These are phyloP conservation scores for Ogataea saltuana DNA, from an alignment of 805 yeast genomes.

Conservation along the genomic window DNA sequence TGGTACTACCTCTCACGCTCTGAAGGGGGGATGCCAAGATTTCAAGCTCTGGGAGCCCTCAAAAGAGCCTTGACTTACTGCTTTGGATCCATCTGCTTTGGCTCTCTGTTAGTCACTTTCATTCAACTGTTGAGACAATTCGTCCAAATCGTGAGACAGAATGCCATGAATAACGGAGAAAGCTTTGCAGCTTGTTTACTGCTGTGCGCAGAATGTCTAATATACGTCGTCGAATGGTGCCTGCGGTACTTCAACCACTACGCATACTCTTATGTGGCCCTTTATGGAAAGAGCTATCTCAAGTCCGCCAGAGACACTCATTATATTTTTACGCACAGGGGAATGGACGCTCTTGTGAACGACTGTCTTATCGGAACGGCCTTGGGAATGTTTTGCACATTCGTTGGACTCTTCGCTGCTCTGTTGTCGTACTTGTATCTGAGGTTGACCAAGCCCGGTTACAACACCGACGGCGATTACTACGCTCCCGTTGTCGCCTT, in stretches of 20 bases:
- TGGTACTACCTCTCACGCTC: conserved; percentile 76
- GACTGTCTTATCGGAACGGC: conserved; percentile 83
- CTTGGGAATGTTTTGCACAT: conserved; percentile 66
- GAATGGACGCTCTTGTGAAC: conserved; percentile 81
- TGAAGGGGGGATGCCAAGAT: conserved; percentile 62
- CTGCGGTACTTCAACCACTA: conserved; percentile 84
- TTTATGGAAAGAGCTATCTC: conserved; percentile 80
- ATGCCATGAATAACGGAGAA: conserved; percentile 27
- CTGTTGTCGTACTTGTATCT: conserved; percentile 55
- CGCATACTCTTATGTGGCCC: conserved; percentile 83
- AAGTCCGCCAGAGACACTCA: conserved; percentile 79
- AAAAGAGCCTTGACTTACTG: conserved; percentile 77
- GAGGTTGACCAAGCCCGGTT: conserved; percentile 66
- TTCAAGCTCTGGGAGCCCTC: conserved; percentile 80
- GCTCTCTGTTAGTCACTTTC: conserved; percentile 70
- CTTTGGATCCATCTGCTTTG: conserved; percentile 87
- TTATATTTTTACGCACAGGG: conserved; percentile 71
- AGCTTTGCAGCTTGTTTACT: conserved; percentile 20
- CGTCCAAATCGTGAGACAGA: conserved; percentile 49
- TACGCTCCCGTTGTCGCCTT: conserved; percentile 35
- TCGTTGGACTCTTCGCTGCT: conserved; percentile 52
- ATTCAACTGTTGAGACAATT: conserved; percentile 65
- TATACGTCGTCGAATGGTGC: conserved; percentile 27
- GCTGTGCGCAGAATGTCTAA: conserved; percentile 23
- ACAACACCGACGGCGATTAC: conserved; percentile 48